Percentiles rank a stretch among this genome's conserved stretches.
Evolutionary conservation across 2,329 filamentous ascomycete species (phyloP).

Genomic region (Ophiostoma novo-ulmi): DNA sequence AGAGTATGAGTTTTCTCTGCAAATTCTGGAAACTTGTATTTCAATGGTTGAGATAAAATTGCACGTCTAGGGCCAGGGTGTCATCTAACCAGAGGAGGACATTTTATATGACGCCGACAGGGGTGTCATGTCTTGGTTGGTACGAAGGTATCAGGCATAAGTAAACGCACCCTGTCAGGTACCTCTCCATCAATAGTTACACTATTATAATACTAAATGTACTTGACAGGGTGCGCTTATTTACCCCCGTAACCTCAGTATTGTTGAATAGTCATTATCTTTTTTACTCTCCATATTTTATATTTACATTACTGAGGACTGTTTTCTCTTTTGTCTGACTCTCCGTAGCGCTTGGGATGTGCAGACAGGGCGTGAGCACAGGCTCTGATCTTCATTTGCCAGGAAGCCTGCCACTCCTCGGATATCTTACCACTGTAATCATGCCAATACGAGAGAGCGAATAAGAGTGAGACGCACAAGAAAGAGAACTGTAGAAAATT

Average conservation of each 20-base stretch:
- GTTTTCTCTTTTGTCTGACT: not conserved
- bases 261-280: too few species aligned
- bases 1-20: not conserved
- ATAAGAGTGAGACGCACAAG: not conserved
- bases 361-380: slow-evolving; percentile 19
- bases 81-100: not conserved
- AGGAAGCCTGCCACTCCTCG: not conserved
- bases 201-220: too few species aligned
- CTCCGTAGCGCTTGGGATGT: slow-evolving; percentile 5
- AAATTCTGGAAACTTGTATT: not conserved
- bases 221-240: too few species aligned
- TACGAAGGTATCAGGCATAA: too few species aligned
- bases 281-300: too few species aligned
- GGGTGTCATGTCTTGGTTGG: slow-evolving; percentile 1
- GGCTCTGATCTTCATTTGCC: slow-evolving; percentile 23
- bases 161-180: too few species aligned
- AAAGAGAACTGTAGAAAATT: not conserved
- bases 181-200: too few species aligned
- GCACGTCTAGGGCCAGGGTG: slow-evolving; percentile 12
- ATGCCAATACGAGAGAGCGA: not conserved
- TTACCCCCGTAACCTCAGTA: too few species aligned
- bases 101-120: slow-evolving; percentile 15
- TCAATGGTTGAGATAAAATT: slow-evolving; percentile 11
- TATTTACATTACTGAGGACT: not conserved
- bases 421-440: not conserved